A percentile compares a stretch with the other conserved stretches of the same genome.
Evolutionary conservation across 1,139 yeast species (phyloP).

Genomic region (Taiozyma sp.): DNA sequence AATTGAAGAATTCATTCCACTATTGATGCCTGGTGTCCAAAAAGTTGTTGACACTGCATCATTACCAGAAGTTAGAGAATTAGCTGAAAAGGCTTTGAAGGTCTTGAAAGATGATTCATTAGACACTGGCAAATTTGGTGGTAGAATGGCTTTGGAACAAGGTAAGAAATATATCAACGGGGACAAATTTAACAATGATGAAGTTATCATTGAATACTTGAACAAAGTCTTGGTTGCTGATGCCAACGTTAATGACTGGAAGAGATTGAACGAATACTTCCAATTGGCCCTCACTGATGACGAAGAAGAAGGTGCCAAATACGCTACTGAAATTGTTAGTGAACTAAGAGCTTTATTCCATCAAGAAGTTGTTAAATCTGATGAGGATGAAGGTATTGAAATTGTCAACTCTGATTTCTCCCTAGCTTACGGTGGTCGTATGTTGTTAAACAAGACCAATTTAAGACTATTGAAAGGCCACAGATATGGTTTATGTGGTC

Average conservation of each 20-base stretch:
- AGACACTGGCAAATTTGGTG: conserved; percentile 69
- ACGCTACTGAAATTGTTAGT: conserved; percentile 43
- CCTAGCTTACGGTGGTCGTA: conserved; percentile 94
- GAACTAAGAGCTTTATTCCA: conserved; percentile 63
- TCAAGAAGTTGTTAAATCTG: conserved; percentile 53
- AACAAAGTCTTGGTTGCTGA: conserved; percentile 56
- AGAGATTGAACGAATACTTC: conserved; percentile 57
- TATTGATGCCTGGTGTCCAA: conserved; percentile 82
- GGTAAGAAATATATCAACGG: conserved; percentile 42
- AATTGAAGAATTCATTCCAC: conserved; percentile 83
- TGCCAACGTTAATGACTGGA: conserved; percentile 92
- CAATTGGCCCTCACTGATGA: conserved; percentile 39
- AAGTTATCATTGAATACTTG: conserved; percentile 41
- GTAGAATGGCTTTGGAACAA: conserved; percentile 57
- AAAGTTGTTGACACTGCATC: conserved; percentile 89
- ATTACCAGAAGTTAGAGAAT: conserved; percentile 92
- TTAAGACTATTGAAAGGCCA: conserved; percentile 89
- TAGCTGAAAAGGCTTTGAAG: conserved; percentile 78
- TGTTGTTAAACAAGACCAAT: conserved; percentile 90
- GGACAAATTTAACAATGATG: conserved; percentile 33
- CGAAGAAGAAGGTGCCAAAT: conserved; percentile 24
- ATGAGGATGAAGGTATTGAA: conserved; percentile 71
- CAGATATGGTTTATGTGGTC: conserved; percentile 96
- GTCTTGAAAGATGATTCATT: conserved; percentile 73
- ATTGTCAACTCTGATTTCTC: conserved; percentile 95